Evolutionary conservation across 441 rosid genomes (phyloP).

Genomic region (Hura crepitans): DNA sequence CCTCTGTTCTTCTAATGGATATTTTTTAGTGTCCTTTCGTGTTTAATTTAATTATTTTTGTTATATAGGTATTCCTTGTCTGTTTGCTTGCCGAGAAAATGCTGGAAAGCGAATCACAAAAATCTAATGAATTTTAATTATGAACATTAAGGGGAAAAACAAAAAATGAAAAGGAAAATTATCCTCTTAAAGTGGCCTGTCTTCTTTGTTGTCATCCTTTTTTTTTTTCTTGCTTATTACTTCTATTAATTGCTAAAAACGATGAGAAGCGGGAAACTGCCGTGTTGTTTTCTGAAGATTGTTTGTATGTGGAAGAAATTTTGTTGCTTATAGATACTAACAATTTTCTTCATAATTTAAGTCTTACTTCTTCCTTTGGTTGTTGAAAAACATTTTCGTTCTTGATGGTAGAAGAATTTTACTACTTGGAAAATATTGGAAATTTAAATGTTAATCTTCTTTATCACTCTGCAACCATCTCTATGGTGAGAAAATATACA

Average conservation of each 20-base stretch:
- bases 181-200: not conserved
- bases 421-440: not conserved
- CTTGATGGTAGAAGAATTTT: not conserved
- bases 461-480: no score
- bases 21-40: no score
- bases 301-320: not conserved
- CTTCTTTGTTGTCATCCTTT: not conserved
- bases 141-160: not conserved
- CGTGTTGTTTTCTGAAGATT: not conserved
- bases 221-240: no score
- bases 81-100: conserved; percentile 8
- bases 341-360: no score
- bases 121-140: not conserved
- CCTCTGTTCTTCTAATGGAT: no score
- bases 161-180: no score
- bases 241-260: not conserved
- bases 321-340: no score
- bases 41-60: not conserved
- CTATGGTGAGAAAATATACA: no score
- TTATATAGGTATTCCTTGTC: not conserved
- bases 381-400: not conserved
- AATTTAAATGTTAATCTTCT: not conserved
- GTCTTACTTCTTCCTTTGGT: not conserved
- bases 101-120: not conserved
- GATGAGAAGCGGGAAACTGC: no score